A percentile compares a stretch with the other conserved stretches of the same genome.
These are phyloP conservation scores for Penicillium tannophilum DNA, from an alignment of 495 filamentous ascomycete species.

Conservation along the genomic window DNA sequence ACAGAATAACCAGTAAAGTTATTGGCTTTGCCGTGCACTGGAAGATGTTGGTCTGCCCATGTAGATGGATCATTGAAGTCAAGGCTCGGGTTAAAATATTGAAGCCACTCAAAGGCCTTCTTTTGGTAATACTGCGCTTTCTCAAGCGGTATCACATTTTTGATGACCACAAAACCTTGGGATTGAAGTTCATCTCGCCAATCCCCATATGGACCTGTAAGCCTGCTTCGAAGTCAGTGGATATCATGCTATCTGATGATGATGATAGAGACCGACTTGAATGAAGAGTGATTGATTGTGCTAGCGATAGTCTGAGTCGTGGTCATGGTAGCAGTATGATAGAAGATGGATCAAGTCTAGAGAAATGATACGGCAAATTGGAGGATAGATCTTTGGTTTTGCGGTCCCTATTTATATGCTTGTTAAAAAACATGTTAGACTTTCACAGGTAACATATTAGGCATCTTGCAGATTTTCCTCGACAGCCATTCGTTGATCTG, in stretches of 20 bases:
- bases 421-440: not conserved
- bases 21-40: slow-evolving; percentile 31
- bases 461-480: not conserved
- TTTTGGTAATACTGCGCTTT: slow-evolving; percentile 31
- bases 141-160: slow-evolving; percentile 24
- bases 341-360: not conserved
- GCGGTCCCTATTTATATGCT: not conserved
- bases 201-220: slow-evolving; percentile 30
- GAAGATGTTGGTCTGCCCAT: slow-evolving; percentile 34
- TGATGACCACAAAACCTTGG: slow-evolving; percentile 35
- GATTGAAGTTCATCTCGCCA: slow-evolving; percentile 36
- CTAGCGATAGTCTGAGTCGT: not conserved
- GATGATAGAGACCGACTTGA: not conserved
- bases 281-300: not conserved
- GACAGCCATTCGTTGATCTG: not conserved
- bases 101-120: slow-evolving; percentile 31
- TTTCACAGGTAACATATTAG: not conserved
- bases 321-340: slow-evolving; percentile 1
- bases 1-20: slow-evolving; percentile 36
- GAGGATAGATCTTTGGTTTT: not conserved
- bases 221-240: slow-evolving; percentile 11
- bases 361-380: not conserved
- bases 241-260: not conserved
- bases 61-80: slow-evolving; percentile 34
- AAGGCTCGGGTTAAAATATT: slow-evolving; percentile 25